Conservation (phyloP, 2,329 filamentous ascomycete genomes). For the Pseudodiploospora longispora region DNA sequence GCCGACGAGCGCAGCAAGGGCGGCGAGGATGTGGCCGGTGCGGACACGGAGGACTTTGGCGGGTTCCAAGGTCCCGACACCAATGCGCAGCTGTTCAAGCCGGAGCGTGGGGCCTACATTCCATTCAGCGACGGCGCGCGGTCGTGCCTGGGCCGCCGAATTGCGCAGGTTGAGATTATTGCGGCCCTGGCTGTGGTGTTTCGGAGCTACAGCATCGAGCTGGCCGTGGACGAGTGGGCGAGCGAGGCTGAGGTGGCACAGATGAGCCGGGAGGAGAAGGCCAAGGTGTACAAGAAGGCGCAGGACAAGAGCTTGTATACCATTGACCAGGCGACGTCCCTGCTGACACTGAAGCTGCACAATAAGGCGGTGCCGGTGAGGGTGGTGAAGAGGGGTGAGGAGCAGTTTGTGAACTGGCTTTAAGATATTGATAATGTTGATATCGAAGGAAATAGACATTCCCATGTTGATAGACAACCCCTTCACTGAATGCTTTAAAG, state of each 20-base stretch:
- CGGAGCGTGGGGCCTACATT: constrained; percentile 45
- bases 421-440: constrained; percentile 7
- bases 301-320: constrained; percentile 44
- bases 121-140: constrained; percentile 52
- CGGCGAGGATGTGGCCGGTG: constrained; percentile 20
- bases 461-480: no score
- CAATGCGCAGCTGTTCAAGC: constrained; percentile 53
- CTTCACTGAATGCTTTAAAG: no score
- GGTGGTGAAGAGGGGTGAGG: constrained; percentile 60
- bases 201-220: constrained; percentile 57
- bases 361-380: constrained; percentile 56
- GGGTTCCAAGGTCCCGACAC: constrained; percentile 54
- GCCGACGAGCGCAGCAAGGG: constrained; percentile 18
- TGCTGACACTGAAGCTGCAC: constrained; percentile 66
- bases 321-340: constrained; percentile 47
- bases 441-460: background rate
- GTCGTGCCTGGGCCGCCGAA: constrained; percentile 49
- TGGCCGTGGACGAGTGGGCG: constrained; percentile 56
- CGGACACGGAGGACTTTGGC: constrained; percentile 46
- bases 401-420: constrained; percentile 51
- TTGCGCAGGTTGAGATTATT: constrained; percentile 52
- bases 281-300: constrained; percentile 53
- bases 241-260: constrained; percentile 43
- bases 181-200: constrained; percentile 47
- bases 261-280: constrained; percentile 40